Conservation (phyloP, 164 flowering plant genomes). For the Nymphaea thermarum region DNA sequence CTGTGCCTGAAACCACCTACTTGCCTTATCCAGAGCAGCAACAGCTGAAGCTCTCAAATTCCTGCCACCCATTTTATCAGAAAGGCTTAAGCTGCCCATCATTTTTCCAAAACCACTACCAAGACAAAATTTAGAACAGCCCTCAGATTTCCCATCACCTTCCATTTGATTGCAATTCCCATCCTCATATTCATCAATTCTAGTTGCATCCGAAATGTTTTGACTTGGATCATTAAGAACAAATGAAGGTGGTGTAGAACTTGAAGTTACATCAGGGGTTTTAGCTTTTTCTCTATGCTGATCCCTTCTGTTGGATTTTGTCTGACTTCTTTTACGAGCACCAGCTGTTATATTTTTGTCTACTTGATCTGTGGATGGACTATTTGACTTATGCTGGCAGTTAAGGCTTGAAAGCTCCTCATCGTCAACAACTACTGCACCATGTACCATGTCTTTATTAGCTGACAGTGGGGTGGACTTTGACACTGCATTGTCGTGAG, state of each 20-base stretch:
- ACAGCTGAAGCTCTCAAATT: slow-evolving; percentile 23
- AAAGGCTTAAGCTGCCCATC: slow-evolving; percentile 15
- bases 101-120: slow-evolving; percentile 19
- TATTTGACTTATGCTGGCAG: slow-evolving; percentile 7
- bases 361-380: slow-evolving; percentile 8
- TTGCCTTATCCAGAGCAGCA: slow-evolving; percentile 25
- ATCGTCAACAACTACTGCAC: slow-evolving; percentile 18
- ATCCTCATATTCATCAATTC: no score
- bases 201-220: not conserved
- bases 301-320: slow-evolving; percentile 16
- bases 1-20: slow-evolving; percentile 42
- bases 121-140: not conserved
- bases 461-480: slow-evolving; percentile 21
- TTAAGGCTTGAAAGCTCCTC: slow-evolving; percentile 29
- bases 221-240: slow-evolving; percentile 12
- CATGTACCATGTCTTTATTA: slow-evolving; percentile 16
- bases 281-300: slow-evolving; percentile 21
- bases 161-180: no score
- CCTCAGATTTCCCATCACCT: no score
- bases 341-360: slow-evolving; percentile 10
- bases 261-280: slow-evolving; percentile 10
- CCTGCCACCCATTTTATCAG: slow-evolving; percentile 18
- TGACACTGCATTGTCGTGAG: slow-evolving; percentile 27
- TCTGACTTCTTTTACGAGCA: slow-evolving; percentile 26
- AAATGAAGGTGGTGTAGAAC: slow-evolving; percentile 10